Evolutionary conservation across 495 filamentous ascomycete genomes (phyloP).

Genomic region (Cercophora sp.): DNA sequence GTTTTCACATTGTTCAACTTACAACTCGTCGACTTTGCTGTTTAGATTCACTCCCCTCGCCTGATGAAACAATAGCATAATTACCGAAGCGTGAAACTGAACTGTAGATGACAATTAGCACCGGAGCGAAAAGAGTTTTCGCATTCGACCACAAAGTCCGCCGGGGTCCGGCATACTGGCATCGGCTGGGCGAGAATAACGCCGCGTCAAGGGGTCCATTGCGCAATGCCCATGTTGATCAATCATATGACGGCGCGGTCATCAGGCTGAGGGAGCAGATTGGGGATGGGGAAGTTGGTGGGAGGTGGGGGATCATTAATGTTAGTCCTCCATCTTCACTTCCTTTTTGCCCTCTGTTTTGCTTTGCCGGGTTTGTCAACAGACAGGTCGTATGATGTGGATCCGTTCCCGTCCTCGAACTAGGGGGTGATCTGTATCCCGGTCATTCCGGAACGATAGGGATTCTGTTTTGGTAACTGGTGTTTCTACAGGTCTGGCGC

Average conservation of each 20-base stretch:
- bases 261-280: slow-evolving; percentile 54
- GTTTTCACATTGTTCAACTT: too few species aligned
- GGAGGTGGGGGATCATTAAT: slow-evolving; percentile 71
- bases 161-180: slow-evolving; percentile 41
- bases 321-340: slow-evolving; percentile 19
- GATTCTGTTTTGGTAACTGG: too few species aligned
- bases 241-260: slow-evolving; percentile 58
- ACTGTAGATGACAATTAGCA: too few species aligned
- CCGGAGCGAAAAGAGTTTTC: slow-evolving; percentile 57
- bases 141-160: slow-evolving; percentile 74
- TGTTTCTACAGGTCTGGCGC: slow-evolving; percentile 53
- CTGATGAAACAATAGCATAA: too few species aligned
- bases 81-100: too few species aligned
- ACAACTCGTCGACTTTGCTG: too few species aligned
- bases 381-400: background rate
- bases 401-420: too few species aligned
- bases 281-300: slow-evolving; percentile 44
- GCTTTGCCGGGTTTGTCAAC: background rate
- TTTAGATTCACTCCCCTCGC: too few species aligned
- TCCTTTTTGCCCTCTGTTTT: background rate
- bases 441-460: too few species aligned
- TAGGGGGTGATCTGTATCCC: too few species aligned
- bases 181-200: slow-evolving; percentile 28
- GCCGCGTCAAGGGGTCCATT: slow-evolving; percentile 54
- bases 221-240: slow-evolving; percentile 66